A percentile compares a stretch with the other conserved stretches of the same genome.
Conservation (phyloP, 2,329 filamentous ascomycete species). For the Sphaerostilbella broomeana region DNA sequence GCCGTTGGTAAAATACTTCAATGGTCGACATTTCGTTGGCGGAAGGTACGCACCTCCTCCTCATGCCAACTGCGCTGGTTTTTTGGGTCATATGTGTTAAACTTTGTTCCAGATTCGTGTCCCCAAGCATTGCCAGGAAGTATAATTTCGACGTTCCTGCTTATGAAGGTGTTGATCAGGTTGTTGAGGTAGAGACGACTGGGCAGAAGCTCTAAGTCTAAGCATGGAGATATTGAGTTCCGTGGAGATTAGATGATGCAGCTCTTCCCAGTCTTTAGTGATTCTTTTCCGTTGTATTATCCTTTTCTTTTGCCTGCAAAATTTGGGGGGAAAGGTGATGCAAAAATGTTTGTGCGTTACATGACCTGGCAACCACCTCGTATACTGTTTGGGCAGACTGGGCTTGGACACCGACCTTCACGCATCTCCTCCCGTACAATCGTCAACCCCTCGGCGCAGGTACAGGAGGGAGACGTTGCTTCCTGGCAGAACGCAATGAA, state of each 20-base stretch:
- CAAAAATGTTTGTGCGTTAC: conserved; percentile 36
- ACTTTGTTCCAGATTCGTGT: conserved; percentile 59
- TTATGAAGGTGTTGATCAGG: conserved; percentile 82
- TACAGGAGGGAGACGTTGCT: conserved; percentile 42
- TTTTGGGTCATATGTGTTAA: conserved; percentile 15
- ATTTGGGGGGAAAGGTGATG: too few relatives aligned
- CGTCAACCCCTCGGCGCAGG: conserved; percentile 40
- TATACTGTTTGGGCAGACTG: conserved; percentile 52
- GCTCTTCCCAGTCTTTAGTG: too few relatives aligned
- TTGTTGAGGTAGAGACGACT: conserved; percentile 63
- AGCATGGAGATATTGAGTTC: neutral
- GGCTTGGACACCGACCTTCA: conserved; percentile 51
- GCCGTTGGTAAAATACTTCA: conserved; percentile 76
- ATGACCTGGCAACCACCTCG: conserved; percentile 50
- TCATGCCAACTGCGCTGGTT: neutral
- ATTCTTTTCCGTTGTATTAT: conserved; percentile 3
- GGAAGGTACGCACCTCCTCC: conserved; percentile 53
- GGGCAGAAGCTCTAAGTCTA: conserved; percentile 46
- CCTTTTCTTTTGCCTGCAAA: conserved; percentile 3
- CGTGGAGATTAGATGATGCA: conserved; percentile 7
- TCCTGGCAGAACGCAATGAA: conserved; percentile 51
- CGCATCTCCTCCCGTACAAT: conserved; percentile 40
- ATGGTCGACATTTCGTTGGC: conserved; percentile 84
- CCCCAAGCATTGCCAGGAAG: conserved; percentile 69
- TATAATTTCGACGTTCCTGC: conserved; percentile 77